These are phyloP conservation scores for Saccharomyces hybrid DNA, from an alignment of 1,139 yeast species.

Conservation along the genomic window DNA sequence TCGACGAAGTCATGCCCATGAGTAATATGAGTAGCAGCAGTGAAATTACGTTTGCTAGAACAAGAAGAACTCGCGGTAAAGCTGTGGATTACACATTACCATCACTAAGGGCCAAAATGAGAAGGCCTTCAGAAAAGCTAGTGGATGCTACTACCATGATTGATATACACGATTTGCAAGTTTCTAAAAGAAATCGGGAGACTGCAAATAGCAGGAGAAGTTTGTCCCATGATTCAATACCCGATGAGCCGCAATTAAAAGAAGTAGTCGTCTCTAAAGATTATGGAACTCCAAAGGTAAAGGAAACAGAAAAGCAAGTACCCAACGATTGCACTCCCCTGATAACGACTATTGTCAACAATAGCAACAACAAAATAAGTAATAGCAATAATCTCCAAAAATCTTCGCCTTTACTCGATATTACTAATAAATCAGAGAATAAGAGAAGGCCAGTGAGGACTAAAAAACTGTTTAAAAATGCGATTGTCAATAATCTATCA, in stretches of 20 bases:
- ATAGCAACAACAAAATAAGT: background rate
- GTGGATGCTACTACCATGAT: conserved; percentile 44
- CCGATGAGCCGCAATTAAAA: background rate
- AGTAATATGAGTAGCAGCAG: conserved; percentile 16
- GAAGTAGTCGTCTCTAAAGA: background rate
- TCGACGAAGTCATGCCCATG: conserved; percentile 36
- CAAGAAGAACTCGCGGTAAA: conserved; percentile 42
- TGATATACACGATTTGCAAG: conserved; percentile 30
- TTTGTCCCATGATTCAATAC: background rate
- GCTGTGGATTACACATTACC: conserved; percentile 64
- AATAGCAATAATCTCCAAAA: background rate
- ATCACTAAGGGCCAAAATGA: conserved; percentile 58
- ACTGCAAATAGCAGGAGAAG: background rate
- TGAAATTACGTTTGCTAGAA: conserved; percentile 20
- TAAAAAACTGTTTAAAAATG: conserved; percentile 24
- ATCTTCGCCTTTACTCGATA: conserved; percentile 16
- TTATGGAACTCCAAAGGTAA: background rate
- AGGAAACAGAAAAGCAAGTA: background rate
- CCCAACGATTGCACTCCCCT: background rate
- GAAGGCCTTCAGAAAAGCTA: conserved; percentile 56
- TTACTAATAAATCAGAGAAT: conserved; percentile 18
- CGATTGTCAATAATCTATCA: conserved; percentile 25
- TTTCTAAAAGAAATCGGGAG: conserved; percentile 8
- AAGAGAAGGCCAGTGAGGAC: conserved; percentile 11
- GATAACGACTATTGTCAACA: background rate